phyloP scores from a whole-genome alignment of 1,139 yeast genomes.

The Zygoascus sp. region DNA sequence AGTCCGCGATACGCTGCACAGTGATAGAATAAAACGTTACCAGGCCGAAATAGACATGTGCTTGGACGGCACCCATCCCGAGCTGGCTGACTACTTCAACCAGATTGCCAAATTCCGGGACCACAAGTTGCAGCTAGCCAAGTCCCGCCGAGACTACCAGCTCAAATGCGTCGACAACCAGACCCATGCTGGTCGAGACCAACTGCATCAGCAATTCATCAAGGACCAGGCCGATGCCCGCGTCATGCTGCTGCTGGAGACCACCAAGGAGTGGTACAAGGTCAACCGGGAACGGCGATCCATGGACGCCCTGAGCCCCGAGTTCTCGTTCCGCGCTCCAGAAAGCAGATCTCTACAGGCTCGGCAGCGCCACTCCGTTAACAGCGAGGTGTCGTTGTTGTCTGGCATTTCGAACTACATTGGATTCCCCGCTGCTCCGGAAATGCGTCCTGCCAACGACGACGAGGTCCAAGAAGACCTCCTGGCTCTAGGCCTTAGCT shows the following conservation, averaged over 20 bases:
- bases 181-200: constrained; percentile 73
- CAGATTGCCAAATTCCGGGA: constrained; percentile 70
- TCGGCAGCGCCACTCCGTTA: constrained; percentile 49
- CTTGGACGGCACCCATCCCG: constrained; percentile 88
- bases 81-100: constrained; percentile 57
- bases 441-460: constrained; percentile 43
- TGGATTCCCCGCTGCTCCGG: constrained; percentile 63
- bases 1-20: constrained; percentile 59
- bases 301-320: constrained; percentile 68
- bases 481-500: constrained; percentile 27
- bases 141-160: constrained; percentile 65
- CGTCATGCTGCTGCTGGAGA: constrained; percentile 57
- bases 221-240: constrained; percentile 67
- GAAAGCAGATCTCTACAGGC: constrained; percentile 41
- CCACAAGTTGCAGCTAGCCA: constrained; percentile 62
- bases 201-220: constrained; percentile 79
- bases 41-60: constrained; percentile 86
- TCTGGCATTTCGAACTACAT: constrained; percentile 53
- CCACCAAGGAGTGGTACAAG: constrained; percentile 89
- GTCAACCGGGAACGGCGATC: constrained; percentile 84
- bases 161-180: constrained; percentile 73
- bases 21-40: constrained; percentile 59
- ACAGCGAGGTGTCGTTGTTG: constrained; percentile 54
- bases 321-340: constrained; percentile 37
- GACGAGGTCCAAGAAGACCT: constrained; percentile 31